These are phyloP conservation scores for Begonia peltatifolia DNA, from an alignment of 306 rosid species.

Conservation along the genomic window DNA sequence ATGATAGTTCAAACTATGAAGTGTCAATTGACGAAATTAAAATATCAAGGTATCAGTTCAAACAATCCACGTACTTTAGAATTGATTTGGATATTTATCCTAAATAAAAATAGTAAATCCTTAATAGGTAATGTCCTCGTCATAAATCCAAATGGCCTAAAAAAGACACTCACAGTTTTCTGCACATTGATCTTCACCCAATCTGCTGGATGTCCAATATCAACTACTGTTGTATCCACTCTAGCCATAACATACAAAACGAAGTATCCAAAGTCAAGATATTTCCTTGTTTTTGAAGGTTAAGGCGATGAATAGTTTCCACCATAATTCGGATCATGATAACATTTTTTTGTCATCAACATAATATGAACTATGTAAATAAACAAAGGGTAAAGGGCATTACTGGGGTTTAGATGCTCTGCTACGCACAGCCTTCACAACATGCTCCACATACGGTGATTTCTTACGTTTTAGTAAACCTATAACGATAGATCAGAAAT, in stretches of 20 bases:
- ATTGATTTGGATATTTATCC: neutral
- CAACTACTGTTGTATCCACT: constrained; percentile 67
- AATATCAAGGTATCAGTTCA: too few relatives aligned
- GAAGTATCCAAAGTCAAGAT: constrained; percentile 15
- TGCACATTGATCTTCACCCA: constrained; percentile 98
- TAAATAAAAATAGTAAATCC: neutral
- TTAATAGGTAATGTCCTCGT: too few relatives aligned
- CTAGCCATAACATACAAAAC: constrained; percentile 28
- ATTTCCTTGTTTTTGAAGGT: neutral
- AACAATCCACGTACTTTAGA: too few relatives aligned
- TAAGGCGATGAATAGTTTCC: too few relatives aligned
- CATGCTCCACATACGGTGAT: constrained; percentile 51
- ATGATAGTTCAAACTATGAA: too few relatives aligned
- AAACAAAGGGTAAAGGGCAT: constrained; percentile 21
- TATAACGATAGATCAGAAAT: constrained; percentile 23
- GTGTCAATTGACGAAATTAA: too few relatives aligned
- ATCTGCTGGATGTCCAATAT: constrained; percentile 91
- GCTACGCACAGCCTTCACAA: constrained; percentile 57
- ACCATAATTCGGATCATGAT: neutral
- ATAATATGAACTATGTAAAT: neutral
- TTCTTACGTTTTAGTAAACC: constrained; percentile 82
- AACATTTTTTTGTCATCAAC: too few relatives aligned
- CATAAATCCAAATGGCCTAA: neutral
- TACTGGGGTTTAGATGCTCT: constrained; percentile 85
- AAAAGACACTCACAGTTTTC: constrained; percentile 70